These are phyloP conservation scores for Irpex rosettiformis DNA, from an alignment of 1,284 basidiomycete species.

Conservation along the genomic window DNA sequence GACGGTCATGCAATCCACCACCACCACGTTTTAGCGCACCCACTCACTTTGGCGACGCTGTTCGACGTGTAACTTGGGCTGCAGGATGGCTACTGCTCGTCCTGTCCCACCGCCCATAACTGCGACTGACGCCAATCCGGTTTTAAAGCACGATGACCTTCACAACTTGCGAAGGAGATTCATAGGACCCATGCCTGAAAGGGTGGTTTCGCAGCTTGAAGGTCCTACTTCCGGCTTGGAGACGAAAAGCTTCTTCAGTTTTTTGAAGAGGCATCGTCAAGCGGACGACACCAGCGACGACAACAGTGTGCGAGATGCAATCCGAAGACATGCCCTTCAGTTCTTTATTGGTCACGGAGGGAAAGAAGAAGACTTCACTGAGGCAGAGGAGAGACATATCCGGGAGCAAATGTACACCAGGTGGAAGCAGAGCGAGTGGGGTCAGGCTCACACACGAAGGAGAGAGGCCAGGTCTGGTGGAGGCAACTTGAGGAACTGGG, in stretches of 20 bases:
- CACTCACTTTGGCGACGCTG: background rate
- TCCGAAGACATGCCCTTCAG: conserved; percentile 55
- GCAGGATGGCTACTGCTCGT: conserved; percentile 8
- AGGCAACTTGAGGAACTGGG: conserved; percentile 51
- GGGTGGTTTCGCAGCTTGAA: conserved; percentile 9
- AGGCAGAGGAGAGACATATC: conserved; percentile 45
- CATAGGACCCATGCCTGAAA: conserved; percentile 27
- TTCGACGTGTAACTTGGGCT: background rate
- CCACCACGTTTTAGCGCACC: background rate
- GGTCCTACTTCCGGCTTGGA: background rate
- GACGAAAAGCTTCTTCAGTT: conserved; percentile 3
- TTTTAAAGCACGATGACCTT: conserved; percentile 16
- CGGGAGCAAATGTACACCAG: conserved; percentile 52
- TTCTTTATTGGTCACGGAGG: conserved; percentile 66
- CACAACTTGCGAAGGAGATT: conserved; percentile 26
- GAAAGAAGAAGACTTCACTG: conserved; percentile 60
- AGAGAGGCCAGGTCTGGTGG: conserved; percentile 25
- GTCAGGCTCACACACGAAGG: conserved; percentile 39
- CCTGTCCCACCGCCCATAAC: conserved; percentile 10
- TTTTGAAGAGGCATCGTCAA: background rate
- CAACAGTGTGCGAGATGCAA: conserved; percentile 40
- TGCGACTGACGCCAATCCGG: background rate
- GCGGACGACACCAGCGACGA: conserved; percentile 31
- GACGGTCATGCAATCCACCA: background rate
- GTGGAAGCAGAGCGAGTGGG: conserved; percentile 72